These are phyloP conservation scores for Amanita polypyramis DNA, from an alignment of 768 basidiomycete species.

Conservation along the genomic window DNA sequence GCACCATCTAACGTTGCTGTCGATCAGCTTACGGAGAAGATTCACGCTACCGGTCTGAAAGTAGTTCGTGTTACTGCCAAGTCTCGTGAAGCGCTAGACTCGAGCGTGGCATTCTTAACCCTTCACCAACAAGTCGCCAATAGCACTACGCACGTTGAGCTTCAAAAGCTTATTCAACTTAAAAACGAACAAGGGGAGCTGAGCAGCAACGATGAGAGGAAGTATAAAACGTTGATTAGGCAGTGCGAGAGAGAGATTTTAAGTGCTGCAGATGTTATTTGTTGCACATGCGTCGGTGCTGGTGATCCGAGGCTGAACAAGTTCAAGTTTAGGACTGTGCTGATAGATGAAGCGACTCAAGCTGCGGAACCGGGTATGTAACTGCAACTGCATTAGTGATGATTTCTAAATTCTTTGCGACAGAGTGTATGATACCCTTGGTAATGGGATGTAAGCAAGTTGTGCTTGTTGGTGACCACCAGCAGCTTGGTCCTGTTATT, in stretches of 20 bases:
- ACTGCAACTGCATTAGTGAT: conserved; percentile 4
- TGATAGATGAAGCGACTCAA: conserved; percentile 98
- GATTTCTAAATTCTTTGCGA: conserved; percentile 11
- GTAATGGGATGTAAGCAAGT: conserved; percentile 98
- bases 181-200: conserved; percentile 98
- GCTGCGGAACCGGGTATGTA: conserved; percentile 87
- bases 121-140: conserved; percentile 97
- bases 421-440: conserved; percentile 99
- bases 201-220: conserved; percentile 93
- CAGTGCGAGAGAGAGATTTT: conserved; percentile 98
- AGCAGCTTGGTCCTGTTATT: conserved; percentile 97
- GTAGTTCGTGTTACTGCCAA: conserved; percentile 97
- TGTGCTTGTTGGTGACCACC: conserved; percentile 95
- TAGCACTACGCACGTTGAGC: conserved; percentile 89
- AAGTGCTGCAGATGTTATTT: conserved; percentile 92
- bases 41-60: conserved; percentile 96
- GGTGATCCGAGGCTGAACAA: conserved; percentile 95
- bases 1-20: conserved; percentile 99
- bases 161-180: conserved; percentile 96
- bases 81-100: conserved; percentile 95
- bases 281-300: conserved; percentile 95
- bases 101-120: conserved; percentile 88
- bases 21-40: conserved; percentile 98
- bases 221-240: conserved; percentile 92
- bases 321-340: conserved; percentile 95